Evolutionary conservation across 2,329 filamentous ascomycete species (phyloP).

Genomic region (Fusarium graminum): DNA sequence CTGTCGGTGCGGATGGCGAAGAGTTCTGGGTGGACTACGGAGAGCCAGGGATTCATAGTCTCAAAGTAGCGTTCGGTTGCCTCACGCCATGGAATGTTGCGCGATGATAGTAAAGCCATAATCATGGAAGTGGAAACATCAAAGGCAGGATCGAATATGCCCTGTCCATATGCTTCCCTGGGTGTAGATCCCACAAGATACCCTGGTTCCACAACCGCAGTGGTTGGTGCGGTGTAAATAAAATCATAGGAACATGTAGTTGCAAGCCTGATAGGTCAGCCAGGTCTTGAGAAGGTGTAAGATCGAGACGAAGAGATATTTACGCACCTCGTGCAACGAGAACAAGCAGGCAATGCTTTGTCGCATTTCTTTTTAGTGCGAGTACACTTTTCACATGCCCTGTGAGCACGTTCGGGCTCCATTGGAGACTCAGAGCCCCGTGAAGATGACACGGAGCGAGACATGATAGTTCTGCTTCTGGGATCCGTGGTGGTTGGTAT

Average conservation of each 20-base stretch:
- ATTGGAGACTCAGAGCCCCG: constrained; percentile 51
- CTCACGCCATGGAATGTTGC: constrained; percentile 55
- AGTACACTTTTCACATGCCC: constrained; percentile 56
- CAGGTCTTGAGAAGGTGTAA: neutral
- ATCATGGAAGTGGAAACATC: constrained; percentile 56
- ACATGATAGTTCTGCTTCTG: constrained; percentile 43
- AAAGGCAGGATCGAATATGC: constrained; percentile 51
- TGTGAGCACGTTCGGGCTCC: constrained; percentile 52
- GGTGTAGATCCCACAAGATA: constrained; percentile 45
- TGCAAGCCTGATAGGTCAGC: constrained; percentile 40
- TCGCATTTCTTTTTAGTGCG: constrained; percentile 57
- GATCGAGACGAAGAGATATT: neutral
- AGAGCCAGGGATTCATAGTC: constrained; percentile 59
- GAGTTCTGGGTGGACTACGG: constrained; percentile 56
- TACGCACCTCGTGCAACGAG: constrained; percentile 53
- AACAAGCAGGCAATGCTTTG: constrained; percentile 54
- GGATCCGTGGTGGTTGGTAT: constrained; percentile 38
- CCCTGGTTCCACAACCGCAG: constrained; percentile 50
- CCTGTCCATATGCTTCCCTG: constrained; percentile 44
- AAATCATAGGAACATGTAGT: constrained; percentile 55
- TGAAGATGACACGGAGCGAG: constrained; percentile 47
- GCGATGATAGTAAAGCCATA: constrained; percentile 55
- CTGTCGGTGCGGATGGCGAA: constrained; percentile 52
- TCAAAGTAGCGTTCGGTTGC: constrained; percentile 56
- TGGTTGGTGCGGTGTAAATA: constrained; percentile 54